Conservation (phyloP, 352 stramenopile species). For the Globisporangium apiculatum region DNA sequence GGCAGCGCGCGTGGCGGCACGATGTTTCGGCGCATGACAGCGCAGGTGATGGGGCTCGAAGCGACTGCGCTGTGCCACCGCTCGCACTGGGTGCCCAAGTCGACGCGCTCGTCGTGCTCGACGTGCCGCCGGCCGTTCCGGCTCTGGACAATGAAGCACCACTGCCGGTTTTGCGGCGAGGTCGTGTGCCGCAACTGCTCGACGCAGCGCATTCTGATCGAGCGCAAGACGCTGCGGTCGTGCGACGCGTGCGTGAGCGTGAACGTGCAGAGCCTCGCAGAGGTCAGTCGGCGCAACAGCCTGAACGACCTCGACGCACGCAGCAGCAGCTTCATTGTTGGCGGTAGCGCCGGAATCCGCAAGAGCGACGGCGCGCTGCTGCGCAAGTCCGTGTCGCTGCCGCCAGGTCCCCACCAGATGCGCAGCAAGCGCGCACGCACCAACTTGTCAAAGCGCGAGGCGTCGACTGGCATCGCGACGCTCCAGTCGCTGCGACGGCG, state of each 20-base stretch:
- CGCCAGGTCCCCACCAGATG: background rate
- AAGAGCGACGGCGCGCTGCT: conserved; percentile 14
- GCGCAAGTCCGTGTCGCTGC: conserved; percentile 9
- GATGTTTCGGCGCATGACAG: conserved; percentile 54
- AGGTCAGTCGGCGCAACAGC: conserved; percentile 36
- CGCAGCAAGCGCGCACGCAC: background rate
- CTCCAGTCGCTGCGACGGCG: conserved; percentile 10
- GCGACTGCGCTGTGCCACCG: conserved; percentile 58
- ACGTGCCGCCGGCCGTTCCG: conserved; percentile 58
- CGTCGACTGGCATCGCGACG: background rate
- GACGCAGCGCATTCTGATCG: conserved; percentile 60
- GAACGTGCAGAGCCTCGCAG: conserved; percentile 42
- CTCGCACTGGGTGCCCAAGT: conserved; percentile 74
- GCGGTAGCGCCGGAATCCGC: conserved; percentile 6
- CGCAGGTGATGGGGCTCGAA: conserved; percentile 61
- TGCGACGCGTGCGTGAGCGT: conserved; percentile 71
- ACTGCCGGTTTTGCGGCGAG: conserved; percentile 75
- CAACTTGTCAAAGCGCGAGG: conserved; percentile 1
- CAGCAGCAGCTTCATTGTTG: conserved; percentile 9
- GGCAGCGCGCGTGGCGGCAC: conserved; percentile 1
- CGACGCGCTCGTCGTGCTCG: conserved; percentile 47
- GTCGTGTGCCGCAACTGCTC: conserved; percentile 72
- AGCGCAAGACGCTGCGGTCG: conserved; percentile 63
- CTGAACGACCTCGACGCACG: conserved; percentile 17
- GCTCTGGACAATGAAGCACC: conserved; percentile 63